phyloP scores from a whole-genome alignment of 352 stramenopile species.

The Thraustotheca clavata region DNA sequence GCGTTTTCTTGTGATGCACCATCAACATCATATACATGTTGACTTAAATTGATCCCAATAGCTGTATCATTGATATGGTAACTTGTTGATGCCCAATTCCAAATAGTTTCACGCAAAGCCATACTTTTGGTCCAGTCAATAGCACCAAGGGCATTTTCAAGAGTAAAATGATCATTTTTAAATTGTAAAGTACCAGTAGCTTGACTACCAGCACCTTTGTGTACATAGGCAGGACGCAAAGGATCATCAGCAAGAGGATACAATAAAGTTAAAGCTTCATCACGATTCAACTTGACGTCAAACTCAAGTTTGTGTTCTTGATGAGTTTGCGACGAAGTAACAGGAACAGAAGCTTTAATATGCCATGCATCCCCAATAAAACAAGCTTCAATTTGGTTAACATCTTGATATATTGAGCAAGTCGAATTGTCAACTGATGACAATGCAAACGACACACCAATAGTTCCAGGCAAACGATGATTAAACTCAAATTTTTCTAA shows the following conservation, averaged over 20 bases:
- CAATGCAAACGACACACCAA: slow-evolving; percentile 29
- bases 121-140: slow-evolving; percentile 41
- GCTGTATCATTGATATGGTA: slow-evolving; percentile 26
- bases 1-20: slow-evolving; percentile 43
- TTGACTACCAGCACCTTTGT: slow-evolving; percentile 32
- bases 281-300: slow-evolving; percentile 24
- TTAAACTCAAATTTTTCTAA: slow-evolving; percentile 36
- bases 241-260: slow-evolving; percentile 35
- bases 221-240: slow-evolving; percentile 35
- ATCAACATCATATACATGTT: slow-evolving; percentile 40
- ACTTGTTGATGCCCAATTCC: slow-evolving; percentile 36
- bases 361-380: slow-evolving; percentile 27
- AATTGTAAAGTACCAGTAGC: slow-evolving; percentile 28
- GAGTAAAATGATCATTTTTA: slow-evolving; percentile 17
- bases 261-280: slow-evolving; percentile 33
- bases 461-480: slow-evolving; percentile 24
- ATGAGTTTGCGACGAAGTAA: slow-evolving; percentile 18
- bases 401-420: slow-evolving; percentile 22
- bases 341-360: slow-evolving; percentile 24
- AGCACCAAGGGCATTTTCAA: slow-evolving; percentile 21
- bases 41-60: slow-evolving; percentile 40
- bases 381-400: slow-evolving; percentile 28
- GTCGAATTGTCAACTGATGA: slow-evolving; percentile 32
- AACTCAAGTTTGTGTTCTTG: slow-evolving; percentile 19
- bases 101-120: slow-evolving; percentile 32